Percentiles rank a stretch among this genome's conserved stretches.
Conservation (phyloP, 495 filamentous ascomycete species). For the Trichodelitschia bisporula region DNA sequence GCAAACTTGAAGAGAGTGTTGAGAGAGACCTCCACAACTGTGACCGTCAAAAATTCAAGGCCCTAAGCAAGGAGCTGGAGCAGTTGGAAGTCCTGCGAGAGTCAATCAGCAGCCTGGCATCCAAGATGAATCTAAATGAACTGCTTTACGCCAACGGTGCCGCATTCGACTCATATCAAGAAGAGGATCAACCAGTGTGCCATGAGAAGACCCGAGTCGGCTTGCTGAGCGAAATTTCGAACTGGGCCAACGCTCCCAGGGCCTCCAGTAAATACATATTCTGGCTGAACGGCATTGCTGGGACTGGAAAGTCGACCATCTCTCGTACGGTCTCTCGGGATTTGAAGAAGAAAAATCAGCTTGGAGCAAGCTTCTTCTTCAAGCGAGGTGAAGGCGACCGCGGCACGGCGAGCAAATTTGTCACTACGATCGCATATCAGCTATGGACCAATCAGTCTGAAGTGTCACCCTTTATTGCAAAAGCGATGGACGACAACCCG, state of each 20-base stretch:
- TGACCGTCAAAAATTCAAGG: too few species aligned
- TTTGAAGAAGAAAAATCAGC: constrained; percentile 2
- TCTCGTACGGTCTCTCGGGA: not conserved
- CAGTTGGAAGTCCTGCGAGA: too few species aligned
- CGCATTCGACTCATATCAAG: too few species aligned
- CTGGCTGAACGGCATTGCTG: constrained; percentile 3
- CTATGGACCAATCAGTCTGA: constrained; percentile 3
- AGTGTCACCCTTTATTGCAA: not conserved
- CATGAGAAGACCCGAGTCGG: too few species aligned
- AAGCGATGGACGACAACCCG: constrained; percentile 4
- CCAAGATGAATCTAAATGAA: too few species aligned
- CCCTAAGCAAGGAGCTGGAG: too few species aligned
- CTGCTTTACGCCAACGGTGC: too few species aligned
- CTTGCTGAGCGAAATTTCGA: too few species aligned
- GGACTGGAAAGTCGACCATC: constrained; percentile 1
- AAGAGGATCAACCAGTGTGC: too few species aligned
- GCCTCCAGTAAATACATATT: constrained; percentile 6
- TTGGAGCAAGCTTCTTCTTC: constrained; percentile 14
- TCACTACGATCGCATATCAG: constrained; percentile 10
- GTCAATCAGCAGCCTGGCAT: too few species aligned
- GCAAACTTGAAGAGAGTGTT: too few species aligned
- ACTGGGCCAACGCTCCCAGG: constrained; percentile 4
- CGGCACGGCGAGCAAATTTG: constrained; percentile 6
- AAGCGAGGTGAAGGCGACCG: constrained; percentile 7
- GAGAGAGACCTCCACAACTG: too few species aligned